Evolutionary conservation across 2,329 filamentous ascomycete genomes (phyloP).

Genomic region (Colletotrichum costaricense): DNA sequence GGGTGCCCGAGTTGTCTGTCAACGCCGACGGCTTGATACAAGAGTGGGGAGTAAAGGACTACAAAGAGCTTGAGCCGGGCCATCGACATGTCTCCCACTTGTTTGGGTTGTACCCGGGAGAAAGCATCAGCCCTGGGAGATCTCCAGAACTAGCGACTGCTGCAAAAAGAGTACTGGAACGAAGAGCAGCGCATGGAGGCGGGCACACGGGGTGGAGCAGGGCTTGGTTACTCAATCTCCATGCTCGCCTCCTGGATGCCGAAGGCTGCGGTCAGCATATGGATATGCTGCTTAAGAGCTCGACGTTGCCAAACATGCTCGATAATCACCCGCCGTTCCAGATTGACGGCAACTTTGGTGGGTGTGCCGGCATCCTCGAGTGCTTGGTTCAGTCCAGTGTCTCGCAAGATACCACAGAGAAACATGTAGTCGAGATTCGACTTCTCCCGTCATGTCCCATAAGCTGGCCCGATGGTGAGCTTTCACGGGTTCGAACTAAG

Average conservation of each 20-base stretch:
- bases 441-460: slow-evolving; percentile 24
- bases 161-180: slow-evolving; percentile 43
- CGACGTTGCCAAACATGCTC: slow-evolving; percentile 32
- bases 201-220: slow-evolving; percentile 62
- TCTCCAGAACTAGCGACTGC: slow-evolving; percentile 40
- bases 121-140: slow-evolving; percentile 41
- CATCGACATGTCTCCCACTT: slow-evolving; percentile 64
- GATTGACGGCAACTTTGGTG: slow-evolving; percentile 63
- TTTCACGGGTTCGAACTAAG: slow-evolving; percentile 10
- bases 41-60: slow-evolving; percentile 57
- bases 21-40: slow-evolving; percentile 48
- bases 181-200: slow-evolving; percentile 47
- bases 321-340: slow-evolving; percentile 52
- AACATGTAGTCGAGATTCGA: slow-evolving; percentile 8
- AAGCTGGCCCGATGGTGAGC: slow-evolving; percentile 14
- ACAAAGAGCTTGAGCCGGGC: slow-evolving; percentile 55
- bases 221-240: slow-evolving; percentile 58
- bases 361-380: slow-evolving; percentile 51
- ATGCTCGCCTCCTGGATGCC: slow-evolving; percentile 53
- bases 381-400: slow-evolving; percentile 28
- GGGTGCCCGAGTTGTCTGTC: slow-evolving; percentile 38
- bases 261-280: slow-evolving; percentile 40
- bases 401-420: neutral
- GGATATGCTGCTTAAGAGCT: slow-evolving; percentile 26
- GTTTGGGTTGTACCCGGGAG: slow-evolving; percentile 57